These are phyloP conservation scores for Nakaseomyces delphensis DNA, from an alignment of 1,139 yeast genomes.

Conservation along the genomic window DNA sequence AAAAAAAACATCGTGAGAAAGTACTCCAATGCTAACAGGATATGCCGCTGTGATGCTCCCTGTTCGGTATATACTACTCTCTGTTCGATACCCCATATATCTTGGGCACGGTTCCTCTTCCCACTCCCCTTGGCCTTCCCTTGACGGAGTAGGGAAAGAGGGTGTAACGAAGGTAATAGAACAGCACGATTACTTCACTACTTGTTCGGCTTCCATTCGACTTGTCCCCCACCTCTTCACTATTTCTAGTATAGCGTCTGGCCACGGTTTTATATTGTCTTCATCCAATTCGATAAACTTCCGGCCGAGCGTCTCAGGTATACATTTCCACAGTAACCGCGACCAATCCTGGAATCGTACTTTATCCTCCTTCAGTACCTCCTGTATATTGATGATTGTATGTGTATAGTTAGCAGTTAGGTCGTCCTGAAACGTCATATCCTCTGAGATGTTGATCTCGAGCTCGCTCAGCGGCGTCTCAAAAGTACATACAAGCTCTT, in stretches of 20 bases:
- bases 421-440: neutral
- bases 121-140: too few species aligned
- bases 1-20: too few species aligned
- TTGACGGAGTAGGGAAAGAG: too few species aligned
- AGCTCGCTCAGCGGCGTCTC: neutral
- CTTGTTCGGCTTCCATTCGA: slow-evolving; percentile 1
- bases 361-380: neutral
- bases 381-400: neutral
- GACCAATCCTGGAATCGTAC: neutral
- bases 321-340: neutral
- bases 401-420: neutral
- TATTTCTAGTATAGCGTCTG: neutral
- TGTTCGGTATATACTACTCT: too few species aligned
- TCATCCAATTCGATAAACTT: neutral
- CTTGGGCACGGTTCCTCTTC: too few species aligned
- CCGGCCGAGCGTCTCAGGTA: neutral
- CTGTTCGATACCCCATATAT: too few species aligned
- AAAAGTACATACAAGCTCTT: slow-evolving; percentile 3
- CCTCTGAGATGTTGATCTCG: neutral
- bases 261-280: neutral
- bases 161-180: too few species aligned
- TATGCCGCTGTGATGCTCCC: too few species aligned
- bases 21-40: too few species aligned
- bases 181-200: too few species aligned
- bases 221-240: slow-evolving; percentile 1